A percentile compares a stretch with the other conserved stretches of the same genome.
Conservation (phyloP, 345 rosid genomes). For the Streptanthus diversifolius region DNA sequence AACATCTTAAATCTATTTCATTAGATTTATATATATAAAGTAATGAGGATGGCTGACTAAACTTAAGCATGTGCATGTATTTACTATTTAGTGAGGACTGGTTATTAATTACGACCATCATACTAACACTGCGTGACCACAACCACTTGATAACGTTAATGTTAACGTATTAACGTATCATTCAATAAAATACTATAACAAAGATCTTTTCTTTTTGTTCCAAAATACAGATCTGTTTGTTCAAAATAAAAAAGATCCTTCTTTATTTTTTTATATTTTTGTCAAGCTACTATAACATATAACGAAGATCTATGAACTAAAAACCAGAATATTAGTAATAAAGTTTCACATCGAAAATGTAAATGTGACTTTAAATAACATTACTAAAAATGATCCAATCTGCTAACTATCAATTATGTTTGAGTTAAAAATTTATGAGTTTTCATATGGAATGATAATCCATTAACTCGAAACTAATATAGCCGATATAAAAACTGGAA, state of each 20-base stretch:
- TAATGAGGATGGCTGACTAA: not conserved
- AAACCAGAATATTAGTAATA: too few relatives aligned
- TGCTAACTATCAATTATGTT: not conserved
- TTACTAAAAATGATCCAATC: not conserved
- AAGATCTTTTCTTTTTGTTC: too few relatives aligned
- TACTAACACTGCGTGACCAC: not conserved
- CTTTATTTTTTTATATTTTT: too few relatives aligned
- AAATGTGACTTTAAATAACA: not conserved
- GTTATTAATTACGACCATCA: not conserved
- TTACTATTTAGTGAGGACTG: not conserved
- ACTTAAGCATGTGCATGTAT: constrained; percentile 15
- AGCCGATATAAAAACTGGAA: not conserved
- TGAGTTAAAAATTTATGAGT: not conserved
- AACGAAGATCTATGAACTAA: too few relatives aligned
- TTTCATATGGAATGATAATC: not conserved
- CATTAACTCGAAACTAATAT: not conserved
- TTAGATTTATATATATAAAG: not conserved
- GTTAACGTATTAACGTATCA: too few relatives aligned
- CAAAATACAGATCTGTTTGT: too few relatives aligned
- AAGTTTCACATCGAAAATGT: not conserved
- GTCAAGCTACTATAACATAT: too few relatives aligned
- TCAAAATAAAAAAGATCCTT: too few relatives aligned
- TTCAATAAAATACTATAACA: not conserved
- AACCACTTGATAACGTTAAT: not conserved
- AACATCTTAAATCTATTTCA: constrained; percentile 7